Conservation (phyloP, 192 early-diverging fungal species). For the Gonapodya prolifera region DNA sequence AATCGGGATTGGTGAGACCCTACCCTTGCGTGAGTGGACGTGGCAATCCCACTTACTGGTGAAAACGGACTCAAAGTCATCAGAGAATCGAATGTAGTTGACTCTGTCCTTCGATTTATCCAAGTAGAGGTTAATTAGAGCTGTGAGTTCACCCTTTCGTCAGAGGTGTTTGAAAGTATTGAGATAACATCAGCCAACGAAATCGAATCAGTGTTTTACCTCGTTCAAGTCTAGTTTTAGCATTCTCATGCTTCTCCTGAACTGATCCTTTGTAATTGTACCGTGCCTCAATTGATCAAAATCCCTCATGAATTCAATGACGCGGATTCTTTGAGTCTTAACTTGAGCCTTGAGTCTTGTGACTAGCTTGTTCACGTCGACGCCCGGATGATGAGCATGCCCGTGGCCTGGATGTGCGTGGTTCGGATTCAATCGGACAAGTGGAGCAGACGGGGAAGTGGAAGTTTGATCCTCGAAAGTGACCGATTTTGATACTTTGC, state of each 20-base stretch:
- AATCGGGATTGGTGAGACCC: too few relatives aligned
- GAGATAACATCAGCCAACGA: slow-evolving; percentile 12
- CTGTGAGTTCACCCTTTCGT: neutral
- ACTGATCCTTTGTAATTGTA: slow-evolving; percentile 31
- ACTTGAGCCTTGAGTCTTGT: slow-evolving; percentile 14
- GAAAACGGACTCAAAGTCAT: slow-evolving; percentile 37
- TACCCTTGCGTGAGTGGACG: too few relatives aligned
- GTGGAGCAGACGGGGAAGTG: neutral
- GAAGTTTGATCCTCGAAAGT: slow-evolving; percentile 2
- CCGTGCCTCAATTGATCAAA: slow-evolving; percentile 40
- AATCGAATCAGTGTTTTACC: slow-evolving; percentile 10
- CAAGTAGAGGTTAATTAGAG: neutral
- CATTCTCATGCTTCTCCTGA: slow-evolving; percentile 31
- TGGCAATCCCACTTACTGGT: slow-evolving; percentile 20
- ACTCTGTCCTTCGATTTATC: slow-evolving; percentile 8
- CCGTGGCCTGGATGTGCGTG: slow-evolving; percentile 21
- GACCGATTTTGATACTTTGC: neutral
- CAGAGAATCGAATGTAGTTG: slow-evolving; percentile 29
- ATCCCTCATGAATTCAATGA: slow-evolving; percentile 38
- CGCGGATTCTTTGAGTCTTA: slow-evolving; percentile 39
- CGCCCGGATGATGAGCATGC: slow-evolving; percentile 28
- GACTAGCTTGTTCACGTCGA: slow-evolving; percentile 7
- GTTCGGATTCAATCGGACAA: slow-evolving; percentile 5
- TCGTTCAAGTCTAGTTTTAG: slow-evolving; percentile 27
- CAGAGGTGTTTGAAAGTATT: slow-evolving; percentile 18